Evolutionary conservation across 208 protist species (phyloP).

Genomic region (Kentomonas sorsogonicus): DNA sequence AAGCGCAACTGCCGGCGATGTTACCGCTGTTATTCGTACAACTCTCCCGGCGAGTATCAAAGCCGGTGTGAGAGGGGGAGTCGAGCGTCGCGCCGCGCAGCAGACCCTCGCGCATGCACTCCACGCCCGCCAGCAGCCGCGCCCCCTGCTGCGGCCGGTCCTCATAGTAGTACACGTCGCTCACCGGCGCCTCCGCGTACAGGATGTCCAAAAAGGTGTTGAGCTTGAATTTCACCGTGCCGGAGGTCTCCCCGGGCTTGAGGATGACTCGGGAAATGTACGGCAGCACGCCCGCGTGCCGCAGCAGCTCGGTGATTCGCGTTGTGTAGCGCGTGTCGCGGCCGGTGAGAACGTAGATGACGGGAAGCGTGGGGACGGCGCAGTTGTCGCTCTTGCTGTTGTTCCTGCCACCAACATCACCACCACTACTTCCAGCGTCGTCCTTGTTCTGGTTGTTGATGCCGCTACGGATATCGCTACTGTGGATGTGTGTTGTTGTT

Average conservation of each 20-base stretch:
- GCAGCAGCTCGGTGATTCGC: conserved; percentile 56
- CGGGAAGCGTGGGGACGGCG: neutral
- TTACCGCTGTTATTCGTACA: too few species aligned
- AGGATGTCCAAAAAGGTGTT: conserved; percentile 57
- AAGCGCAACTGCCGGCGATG: too few species aligned
- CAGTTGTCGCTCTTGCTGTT: too few species aligned
- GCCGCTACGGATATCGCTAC: too few species aligned
- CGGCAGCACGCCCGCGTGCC: conserved; percentile 31
- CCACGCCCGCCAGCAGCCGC: conserved; percentile 46
- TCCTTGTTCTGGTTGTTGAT: too few species aligned
- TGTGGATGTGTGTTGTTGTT: too few species aligned
- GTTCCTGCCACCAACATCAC: too few species aligned
- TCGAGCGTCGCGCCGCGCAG: too few species aligned
- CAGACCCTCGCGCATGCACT: conserved; percentile 30
- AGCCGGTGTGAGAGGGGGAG: too few species aligned
- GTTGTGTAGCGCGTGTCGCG: conserved; percentile 52
- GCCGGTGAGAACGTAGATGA: conserved; percentile 66
- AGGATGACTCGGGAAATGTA: conserved; percentile 49
- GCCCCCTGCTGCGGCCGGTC: conserved; percentile 64
- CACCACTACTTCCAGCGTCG: too few species aligned
- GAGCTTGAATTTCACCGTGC: conserved; percentile 71
- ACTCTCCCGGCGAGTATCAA: too few species aligned
- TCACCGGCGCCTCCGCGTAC: conserved; percentile 21
- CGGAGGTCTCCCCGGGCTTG: conserved; percentile 60
- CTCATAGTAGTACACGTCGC: conserved; percentile 72